These are phyloP conservation scores for Pisolithus tinctorius DNA, from an alignment of 768 basidiomycete genomes.

Conservation along the genomic window DNA sequence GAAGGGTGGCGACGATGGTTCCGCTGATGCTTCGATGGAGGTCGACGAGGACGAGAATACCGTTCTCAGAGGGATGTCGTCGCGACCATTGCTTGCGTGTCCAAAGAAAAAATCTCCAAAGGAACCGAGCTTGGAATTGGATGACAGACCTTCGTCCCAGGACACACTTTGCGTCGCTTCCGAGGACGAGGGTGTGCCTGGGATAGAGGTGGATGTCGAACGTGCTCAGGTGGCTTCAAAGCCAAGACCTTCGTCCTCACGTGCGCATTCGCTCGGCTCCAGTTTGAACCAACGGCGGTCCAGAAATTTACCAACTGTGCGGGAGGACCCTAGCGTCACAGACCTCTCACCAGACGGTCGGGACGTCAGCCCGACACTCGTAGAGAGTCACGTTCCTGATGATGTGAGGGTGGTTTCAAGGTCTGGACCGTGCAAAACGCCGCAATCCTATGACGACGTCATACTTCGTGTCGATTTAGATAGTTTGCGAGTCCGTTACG, in stretches of 20 bases:
- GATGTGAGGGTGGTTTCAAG: slow-evolving; percentile 7
- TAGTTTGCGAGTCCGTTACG: slow-evolving; percentile 6
- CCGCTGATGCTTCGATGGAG: not conserved
- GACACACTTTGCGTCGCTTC: slow-evolving; percentile 14
- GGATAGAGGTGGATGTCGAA: slow-evolving; percentile 21
- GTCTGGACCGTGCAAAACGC: not conserved
- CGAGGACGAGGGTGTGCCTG: slow-evolving; percentile 14
- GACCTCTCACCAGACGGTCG: slow-evolving; percentile 13
- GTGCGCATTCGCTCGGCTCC: not conserved
- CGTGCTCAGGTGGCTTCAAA: slow-evolving; percentile 10
- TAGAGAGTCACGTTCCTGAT: slow-evolving; percentile 12
- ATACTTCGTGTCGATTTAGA: slow-evolving; percentile 15
- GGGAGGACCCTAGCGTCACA: not conserved
- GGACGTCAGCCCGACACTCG: slow-evolving; percentile 20
- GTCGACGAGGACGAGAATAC: slow-evolving; percentile 12
- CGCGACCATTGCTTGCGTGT: too few relatives aligned
- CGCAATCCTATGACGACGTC: slow-evolving; percentile 2
- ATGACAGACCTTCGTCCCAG: slow-evolving; percentile 9
- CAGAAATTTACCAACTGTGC: not conserved
- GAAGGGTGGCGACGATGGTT: slow-evolving; percentile 11
- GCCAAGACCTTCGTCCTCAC: slow-evolving; percentile 1
- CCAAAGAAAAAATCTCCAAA: not conserved
- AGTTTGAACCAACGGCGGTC: too few relatives aligned
- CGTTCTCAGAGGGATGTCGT: not conserved
- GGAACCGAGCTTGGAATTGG: slow-evolving; percentile 8